Percentiles rank a stretch among this genome's conserved stretches.
These are phyloP conservation scores for Whalleya microplaca DNA, from an alignment of 2,329 filamentous ascomycete genomes.

Conservation along the genomic window DNA sequence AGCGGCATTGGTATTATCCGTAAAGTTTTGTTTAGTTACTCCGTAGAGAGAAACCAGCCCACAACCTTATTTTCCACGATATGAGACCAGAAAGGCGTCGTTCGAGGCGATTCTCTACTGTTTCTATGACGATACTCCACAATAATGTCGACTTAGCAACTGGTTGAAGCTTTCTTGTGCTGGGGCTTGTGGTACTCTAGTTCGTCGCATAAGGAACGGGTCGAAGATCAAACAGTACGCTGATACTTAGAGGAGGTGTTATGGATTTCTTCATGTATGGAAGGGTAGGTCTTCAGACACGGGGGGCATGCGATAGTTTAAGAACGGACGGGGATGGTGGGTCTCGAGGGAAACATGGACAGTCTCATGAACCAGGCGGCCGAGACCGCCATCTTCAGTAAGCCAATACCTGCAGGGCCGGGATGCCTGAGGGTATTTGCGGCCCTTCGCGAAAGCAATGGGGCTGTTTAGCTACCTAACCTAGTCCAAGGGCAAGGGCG, in stretches of 20 bases:
- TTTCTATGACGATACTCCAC: slow-evolving; percentile 19
- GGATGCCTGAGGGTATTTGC: slow-evolving; percentile 18
- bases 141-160: slow-evolving; percentile 24
- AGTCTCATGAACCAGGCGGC: slow-evolving; percentile 38
- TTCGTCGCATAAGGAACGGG: slow-evolving; percentile 38
- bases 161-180: slow-evolving; percentile 16
- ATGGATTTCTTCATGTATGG: slow-evolving; percentile 41
- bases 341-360: slow-evolving; percentile 34
- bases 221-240: slow-evolving; percentile 43
- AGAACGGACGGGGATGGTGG: slow-evolving; percentile 45
- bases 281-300: slow-evolving; percentile 42
- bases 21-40: slow-evolving; percentile 13
- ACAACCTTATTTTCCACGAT: slow-evolving; percentile 24
- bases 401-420: slow-evolving; percentile 33
- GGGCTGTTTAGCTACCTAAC: slow-evolving; percentile 15
- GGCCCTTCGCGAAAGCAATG: slow-evolving; percentile 6
- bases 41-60: slow-evolving; percentile 8
- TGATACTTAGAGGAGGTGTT: slow-evolving; percentile 38
- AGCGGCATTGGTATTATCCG: slow-evolving; percentile 46
- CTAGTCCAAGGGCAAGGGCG: slow-evolving; percentile 6
- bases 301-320: slow-evolving; percentile 47
- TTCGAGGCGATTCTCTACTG: slow-evolving; percentile 24
- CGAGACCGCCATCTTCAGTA: slow-evolving; percentile 37
- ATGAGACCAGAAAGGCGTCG: slow-evolving; percentile 27
- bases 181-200: slow-evolving; percentile 24